Base-by-base conservation (phyloP, 768 basidiomycete genomes). In the Rhizopogon roseolus region DNA sequence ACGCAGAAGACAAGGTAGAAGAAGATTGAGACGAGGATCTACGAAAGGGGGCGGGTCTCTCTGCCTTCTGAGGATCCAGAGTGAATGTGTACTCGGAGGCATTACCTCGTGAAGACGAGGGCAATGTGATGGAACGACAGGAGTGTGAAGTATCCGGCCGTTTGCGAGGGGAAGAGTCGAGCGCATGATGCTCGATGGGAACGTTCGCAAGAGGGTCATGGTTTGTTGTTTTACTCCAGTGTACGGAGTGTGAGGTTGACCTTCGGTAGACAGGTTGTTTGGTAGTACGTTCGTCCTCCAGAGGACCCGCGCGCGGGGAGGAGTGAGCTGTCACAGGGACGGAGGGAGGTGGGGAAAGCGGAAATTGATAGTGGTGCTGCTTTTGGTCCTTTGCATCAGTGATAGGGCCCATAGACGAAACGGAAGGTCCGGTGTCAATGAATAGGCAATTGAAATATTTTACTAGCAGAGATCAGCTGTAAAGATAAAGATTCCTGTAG, bases 341-440 rank as follows among this genome's bases (percentile, higher is more conserved):
- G 32, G 80, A 77, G 52, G 68, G 74, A 8, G 79, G 71, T 29
- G 78, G 77, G n/a, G 78, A 78, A 42, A 75, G 68, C 1, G 77
- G 77, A 55, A 77, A 79, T 40, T 58, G 67, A 56, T 70, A 71
- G n/a, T 60, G 62, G 16, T 59, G 60, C n/a, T 68, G 61, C 55
- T 56, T 65, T 10, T 50, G 34, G 19, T 53, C 59, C 49, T 54
- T 63, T 36, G 55, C 52, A 46, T 71, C 66, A 39, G 54, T 41
- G 37, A 52, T 51, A 41, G 64, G 62, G 49, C 61, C 64, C 68
- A 68, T 67, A 55, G 50, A 48, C 43, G 58, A 40, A 43, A 48
- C 16, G 8, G 32, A 28, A 22, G n/a, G 13, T n/a, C 36, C 29
- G 29, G 46, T 34, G 50, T 25, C 29, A 27, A n/a, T 22, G 22